phyloP scores from a whole-genome alignment of 2,329 filamentous ascomycete genomes.

The Acrocalymma vagum region DNA sequence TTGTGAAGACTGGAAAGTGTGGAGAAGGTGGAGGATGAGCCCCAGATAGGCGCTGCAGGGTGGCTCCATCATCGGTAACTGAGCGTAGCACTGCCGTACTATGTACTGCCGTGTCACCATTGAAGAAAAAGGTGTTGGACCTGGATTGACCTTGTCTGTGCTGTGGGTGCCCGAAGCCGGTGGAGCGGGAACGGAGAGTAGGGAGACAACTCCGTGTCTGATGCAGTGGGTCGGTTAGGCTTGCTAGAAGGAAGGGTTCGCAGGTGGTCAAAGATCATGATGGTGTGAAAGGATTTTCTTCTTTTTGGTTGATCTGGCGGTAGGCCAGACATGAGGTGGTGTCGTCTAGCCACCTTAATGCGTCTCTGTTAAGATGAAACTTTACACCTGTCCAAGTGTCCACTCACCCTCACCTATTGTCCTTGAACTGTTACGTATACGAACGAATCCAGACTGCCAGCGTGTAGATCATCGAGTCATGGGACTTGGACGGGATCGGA shows the following conservation, averaged over 20 bases:
- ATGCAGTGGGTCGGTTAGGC: too few species aligned
- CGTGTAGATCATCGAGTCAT: slow-evolving; percentile 23
- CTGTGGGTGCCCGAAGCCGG: slow-evolving; percentile 21
- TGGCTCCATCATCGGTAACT: slow-evolving; percentile 27
- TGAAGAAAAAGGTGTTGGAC: slow-evolving; percentile 23
- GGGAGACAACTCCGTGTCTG: slow-evolving; percentile 30
- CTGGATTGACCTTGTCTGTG: slow-evolving; percentile 32
- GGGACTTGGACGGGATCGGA: slow-evolving; percentile 21
- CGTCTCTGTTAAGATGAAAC: slow-evolving; percentile 24
- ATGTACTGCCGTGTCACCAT: slow-evolving; percentile 33
- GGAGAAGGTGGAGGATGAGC: slow-evolving; percentile 37
- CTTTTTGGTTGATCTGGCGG: too few species aligned
- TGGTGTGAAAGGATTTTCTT: too few species aligned
- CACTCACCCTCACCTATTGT: too few species aligned
- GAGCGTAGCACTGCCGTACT: slow-evolving; percentile 31
- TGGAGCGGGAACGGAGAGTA: slow-evolving; percentile 36
- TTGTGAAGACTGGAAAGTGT: slow-evolving; percentile 29
- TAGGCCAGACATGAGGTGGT: slow-evolving; percentile 10
- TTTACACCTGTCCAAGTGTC: too few species aligned
- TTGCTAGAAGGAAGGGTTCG: too few species aligned
- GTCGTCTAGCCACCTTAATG: slow-evolving; percentile 14
- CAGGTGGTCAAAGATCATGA: too few species aligned
- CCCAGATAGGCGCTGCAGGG: slow-evolving; percentile 23
- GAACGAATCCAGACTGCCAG: slow-evolving; percentile 8
- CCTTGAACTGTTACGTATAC: slow-evolving; percentile 5